Conservation (phyloP, 1,284 basidiomycete genomes). For the Moniliophthora roreri region DNA sequence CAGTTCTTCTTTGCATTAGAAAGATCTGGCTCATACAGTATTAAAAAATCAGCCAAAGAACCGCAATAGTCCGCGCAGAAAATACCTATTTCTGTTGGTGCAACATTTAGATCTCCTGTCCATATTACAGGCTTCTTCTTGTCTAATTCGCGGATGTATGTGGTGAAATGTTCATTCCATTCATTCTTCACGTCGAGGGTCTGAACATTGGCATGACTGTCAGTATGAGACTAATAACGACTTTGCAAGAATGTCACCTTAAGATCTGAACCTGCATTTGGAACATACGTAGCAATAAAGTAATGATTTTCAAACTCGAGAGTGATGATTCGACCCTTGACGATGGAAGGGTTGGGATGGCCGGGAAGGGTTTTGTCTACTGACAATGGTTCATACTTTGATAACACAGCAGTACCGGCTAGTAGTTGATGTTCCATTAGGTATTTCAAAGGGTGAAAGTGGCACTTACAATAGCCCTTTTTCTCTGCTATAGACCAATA, state of each 20-base stretch:
- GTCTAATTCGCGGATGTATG: conserved; percentile 72
- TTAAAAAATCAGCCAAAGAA: not conserved
- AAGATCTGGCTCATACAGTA: too few relatives aligned
- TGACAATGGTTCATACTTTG: conserved; percentile 74
- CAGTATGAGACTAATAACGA: not conserved
- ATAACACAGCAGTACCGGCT: conserved; percentile 84
- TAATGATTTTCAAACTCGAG: conserved; percentile 76
- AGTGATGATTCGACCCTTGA: conserved; percentile 79
- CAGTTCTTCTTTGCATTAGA: conserved; percentile 68
- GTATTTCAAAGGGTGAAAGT: not conserved
- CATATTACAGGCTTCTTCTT: conserved; percentile 83
- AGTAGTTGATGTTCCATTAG: conserved; percentile 3
- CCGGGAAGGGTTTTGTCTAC: conserved; percentile 69
- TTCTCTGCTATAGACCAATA: conserved; percentile 77
- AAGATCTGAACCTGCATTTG: conserved; percentile 81
- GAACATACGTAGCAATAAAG: conserved; percentile 82
- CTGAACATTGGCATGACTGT: conserved; percentile 32
- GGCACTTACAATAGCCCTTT: conserved; percentile 68
- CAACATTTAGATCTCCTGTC: conserved; percentile 89
- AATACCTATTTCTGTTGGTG: conserved; percentile 70
- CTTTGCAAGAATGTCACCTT: too few relatives aligned
- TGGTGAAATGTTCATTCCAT: conserved; percentile 78
- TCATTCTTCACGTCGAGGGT: conserved; percentile 70
- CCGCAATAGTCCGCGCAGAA: not conserved
- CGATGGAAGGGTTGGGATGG: conserved; percentile 59